Evolutionary conservation across 2,329 filamentous ascomycete genomes (phyloP).

Genomic region (Hypoxylon sp.): DNA sequence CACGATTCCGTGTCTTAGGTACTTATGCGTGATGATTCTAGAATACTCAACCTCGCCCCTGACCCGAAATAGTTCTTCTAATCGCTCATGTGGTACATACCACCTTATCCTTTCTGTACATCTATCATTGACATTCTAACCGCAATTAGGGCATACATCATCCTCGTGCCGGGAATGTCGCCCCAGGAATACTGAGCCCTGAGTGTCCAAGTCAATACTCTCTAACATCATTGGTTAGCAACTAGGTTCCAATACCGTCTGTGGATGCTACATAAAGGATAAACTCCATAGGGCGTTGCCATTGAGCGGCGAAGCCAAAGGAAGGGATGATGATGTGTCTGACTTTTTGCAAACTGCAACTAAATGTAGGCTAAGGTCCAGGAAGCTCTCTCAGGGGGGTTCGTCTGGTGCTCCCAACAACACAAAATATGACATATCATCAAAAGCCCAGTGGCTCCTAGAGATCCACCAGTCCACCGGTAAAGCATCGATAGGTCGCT

Average conservation of each 20-base stretch:
- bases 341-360: neutral
- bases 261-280: neutral
- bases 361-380: neutral
- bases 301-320: neutral
- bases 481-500: neutral
- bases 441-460: neutral
- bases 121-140: neutral
- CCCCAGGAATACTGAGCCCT: neutral
- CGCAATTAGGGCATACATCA: neutral
- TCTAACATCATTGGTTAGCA: neutral
- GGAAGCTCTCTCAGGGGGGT: neutral
- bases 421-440: neutral
- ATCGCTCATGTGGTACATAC: neutral
- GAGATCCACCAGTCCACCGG: neutral
- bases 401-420: conserved; percentile 1
- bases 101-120: neutral
- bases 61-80: neutral
- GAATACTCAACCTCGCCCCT: neutral
- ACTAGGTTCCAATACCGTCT: neutral
- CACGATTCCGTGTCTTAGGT: neutral
- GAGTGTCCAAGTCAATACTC: neutral
- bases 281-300: neutral
- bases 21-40: neutral
- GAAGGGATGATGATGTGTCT: neutral
- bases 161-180: neutral